phyloP scores from a whole-genome alignment of 345 rosid species.

The Gossypium mustelinum region DNA sequence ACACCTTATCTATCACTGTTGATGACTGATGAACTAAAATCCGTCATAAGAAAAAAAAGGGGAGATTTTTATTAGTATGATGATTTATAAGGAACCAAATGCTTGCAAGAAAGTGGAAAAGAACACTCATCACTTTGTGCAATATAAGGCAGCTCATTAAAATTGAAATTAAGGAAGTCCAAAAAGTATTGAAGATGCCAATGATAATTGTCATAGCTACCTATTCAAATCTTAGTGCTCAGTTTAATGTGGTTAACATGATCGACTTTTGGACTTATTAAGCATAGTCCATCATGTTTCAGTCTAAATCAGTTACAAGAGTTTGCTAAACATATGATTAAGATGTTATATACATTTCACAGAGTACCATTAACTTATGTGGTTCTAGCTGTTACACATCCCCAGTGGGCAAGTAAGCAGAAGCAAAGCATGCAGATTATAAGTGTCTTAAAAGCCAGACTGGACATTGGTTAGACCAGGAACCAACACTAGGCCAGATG shows the following conservation, averaged over 20 bases:
- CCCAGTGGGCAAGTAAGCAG: not conserved
- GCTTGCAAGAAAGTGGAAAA: conserved; percentile 1
- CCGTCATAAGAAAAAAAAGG: not conserved
- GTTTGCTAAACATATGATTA: not conserved
- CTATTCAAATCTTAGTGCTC: not conserved
- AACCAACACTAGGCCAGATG: not conserved
- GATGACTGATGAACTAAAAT: not conserved
- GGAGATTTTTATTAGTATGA: not conserved
- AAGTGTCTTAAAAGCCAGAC: not conserved
- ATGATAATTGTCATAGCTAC: not conserved
- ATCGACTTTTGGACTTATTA: not conserved
- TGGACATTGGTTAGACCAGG: not conserved
- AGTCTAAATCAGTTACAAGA: not conserved
- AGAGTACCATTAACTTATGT: not conserved
- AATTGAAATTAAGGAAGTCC: not conserved
- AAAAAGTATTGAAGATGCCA: not conserved
- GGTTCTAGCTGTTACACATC: not conserved
- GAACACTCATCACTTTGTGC: not conserved
- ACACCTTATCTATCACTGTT: conserved; percentile 19
- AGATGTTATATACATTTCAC: not conserved
- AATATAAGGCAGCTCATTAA: not conserved
- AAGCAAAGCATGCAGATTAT: not conserved
- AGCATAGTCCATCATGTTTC: conserved; percentile 6
- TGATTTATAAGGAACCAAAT: conserved; percentile 3
- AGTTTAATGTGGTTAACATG: not conserved